Conservation (phyloP, 129 eudicot species). For the Flaveria sonorensis region DNA sequence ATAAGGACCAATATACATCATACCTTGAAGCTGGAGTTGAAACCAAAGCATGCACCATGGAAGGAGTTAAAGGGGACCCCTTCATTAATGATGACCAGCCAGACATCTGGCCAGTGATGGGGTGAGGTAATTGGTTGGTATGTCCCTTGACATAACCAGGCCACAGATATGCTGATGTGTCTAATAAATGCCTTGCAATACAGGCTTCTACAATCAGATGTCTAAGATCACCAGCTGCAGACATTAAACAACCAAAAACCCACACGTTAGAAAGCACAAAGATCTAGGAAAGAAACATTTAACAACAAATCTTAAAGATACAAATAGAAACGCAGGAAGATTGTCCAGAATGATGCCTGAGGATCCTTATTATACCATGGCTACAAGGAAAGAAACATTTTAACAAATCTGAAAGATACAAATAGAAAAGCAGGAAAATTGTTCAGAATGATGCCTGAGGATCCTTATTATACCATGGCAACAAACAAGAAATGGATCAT, state of each 20-base stretch:
- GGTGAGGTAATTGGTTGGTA: constrained; percentile 74
- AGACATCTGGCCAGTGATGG: constrained; percentile 62
- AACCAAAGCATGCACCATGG: constrained; percentile 68
- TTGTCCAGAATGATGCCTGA: not conserved
- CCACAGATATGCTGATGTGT: constrained; percentile 93
- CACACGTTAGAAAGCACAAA: not conserved
- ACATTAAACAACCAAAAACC: constrained; percentile 6
- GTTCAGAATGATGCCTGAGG: not conserved
- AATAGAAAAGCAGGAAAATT: not conserved
- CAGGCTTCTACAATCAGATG: constrained; percentile 97
- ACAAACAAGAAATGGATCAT: not conserved
- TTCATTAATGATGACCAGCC: constrained; percentile 93
- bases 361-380: not conserved
- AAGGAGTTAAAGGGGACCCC: constrained; percentile 82
- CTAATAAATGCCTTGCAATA: constrained; percentile 83
- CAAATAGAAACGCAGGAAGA: not conserved
- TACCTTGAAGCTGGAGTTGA: constrained; percentile 94
- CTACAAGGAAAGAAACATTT: not conserved
- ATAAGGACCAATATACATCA: constrained; percentile 10
- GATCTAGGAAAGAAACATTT: not conserved
- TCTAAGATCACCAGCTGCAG: constrained; percentile 80
- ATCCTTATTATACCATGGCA: too few species aligned
- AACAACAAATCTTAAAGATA: not conserved
- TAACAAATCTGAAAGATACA: not conserved
- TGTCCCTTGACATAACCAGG: constrained; percentile 94